Evolutionary conservation across 139 green algal genomes (phyloP).

Genomic region (Tetradesmus lagerheimii): DNA sequence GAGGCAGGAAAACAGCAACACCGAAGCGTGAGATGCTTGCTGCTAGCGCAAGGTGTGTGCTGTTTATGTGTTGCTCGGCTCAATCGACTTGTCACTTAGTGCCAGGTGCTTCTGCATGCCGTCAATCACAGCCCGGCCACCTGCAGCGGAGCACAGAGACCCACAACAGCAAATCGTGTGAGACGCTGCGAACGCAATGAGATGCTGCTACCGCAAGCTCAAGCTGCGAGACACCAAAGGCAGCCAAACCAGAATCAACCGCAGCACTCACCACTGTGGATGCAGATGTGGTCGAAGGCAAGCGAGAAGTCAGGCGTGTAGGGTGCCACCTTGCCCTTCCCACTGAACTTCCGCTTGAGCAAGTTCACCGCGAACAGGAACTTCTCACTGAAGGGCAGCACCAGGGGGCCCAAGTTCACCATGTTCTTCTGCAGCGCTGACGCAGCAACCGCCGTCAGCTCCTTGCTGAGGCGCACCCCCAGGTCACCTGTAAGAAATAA

Average conservation of each 20-base stretch:
- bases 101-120: constrained; percentile 96
- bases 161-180: too few species aligned
- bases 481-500: constrained; percentile 47
- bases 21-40: too few species aligned
- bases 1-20: background rate
- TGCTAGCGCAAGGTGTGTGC: too few species aligned
- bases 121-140: constrained; percentile 92
- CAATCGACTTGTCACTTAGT: constrained; percentile 31
- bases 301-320: constrained; percentile 99
- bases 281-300: constrained; percentile 98
- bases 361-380: constrained; percentile 92
- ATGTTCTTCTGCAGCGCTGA: constrained; percentile 90
- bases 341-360: constrained; percentile 74
- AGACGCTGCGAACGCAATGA: too few species aligned
- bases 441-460: constrained; percentile 94
- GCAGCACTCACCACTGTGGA: constrained; percentile 84
- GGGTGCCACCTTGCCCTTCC: constrained; percentile 49
- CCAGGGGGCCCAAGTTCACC: constrained; percentile 91
- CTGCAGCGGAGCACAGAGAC: constrained; percentile 32
- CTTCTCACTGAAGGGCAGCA: constrained; percentile 89
- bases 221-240: too few species aligned
- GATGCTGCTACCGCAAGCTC: too few species aligned
- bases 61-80: too few species aligned
- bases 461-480: constrained; percentile 89
- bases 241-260: too few species aligned